These are phyloP conservation scores for Schizophyllum amplum DNA, from an alignment of 1,284 basidiomycete species.

Conservation along the genomic window DNA sequence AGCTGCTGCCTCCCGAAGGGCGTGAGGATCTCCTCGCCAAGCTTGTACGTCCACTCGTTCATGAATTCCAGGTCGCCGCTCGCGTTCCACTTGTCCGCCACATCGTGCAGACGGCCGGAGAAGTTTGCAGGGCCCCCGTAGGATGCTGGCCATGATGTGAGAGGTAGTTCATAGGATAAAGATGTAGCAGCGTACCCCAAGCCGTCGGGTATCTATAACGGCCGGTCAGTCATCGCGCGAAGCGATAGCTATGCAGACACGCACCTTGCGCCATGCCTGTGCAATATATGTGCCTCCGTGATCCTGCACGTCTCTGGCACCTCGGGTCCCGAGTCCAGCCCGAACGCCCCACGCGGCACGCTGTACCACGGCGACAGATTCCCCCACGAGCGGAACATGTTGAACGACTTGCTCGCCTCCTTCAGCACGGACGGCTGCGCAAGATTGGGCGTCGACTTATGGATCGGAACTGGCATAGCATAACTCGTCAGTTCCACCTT, in stretches of 20 bases:
- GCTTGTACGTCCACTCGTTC: constrained; percentile 76
- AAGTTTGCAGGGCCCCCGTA: constrained; percentile 65
- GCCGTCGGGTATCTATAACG: constrained; percentile 51
- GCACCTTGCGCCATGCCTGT: constrained; percentile 67
- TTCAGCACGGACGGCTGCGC: constrained; percentile 15
- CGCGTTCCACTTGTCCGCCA: constrained; percentile 50
- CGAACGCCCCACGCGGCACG: constrained; percentile 60
- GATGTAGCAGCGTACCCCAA: constrained; percentile 39
- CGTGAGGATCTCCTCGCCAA: constrained; percentile 74
- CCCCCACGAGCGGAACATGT: constrained; percentile 73
- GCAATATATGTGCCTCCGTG: constrained; percentile 69
- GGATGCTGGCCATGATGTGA: constrained; percentile 31
- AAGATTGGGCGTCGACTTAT: constrained; percentile 11
- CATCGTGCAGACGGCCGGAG: constrained; percentile 46
- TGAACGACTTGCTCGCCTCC: constrained; percentile 33
- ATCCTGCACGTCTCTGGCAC: constrained; percentile 64
- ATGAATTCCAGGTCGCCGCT: constrained; percentile 62
- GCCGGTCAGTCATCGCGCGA: neutral
- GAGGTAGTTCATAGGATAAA: neutral
- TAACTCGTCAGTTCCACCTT: constrained; percentile 61
- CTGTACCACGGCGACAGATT: constrained; percentile 84
- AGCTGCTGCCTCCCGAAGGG: constrained; percentile 79
- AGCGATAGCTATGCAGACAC: neutral
- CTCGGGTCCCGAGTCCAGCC: constrained; percentile 62
- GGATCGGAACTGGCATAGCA: constrained; percentile 26